These are phyloP conservation scores for Micractinium sp. DNA, from an alignment of 139 green algal species.

Conservation along the genomic window DNA sequence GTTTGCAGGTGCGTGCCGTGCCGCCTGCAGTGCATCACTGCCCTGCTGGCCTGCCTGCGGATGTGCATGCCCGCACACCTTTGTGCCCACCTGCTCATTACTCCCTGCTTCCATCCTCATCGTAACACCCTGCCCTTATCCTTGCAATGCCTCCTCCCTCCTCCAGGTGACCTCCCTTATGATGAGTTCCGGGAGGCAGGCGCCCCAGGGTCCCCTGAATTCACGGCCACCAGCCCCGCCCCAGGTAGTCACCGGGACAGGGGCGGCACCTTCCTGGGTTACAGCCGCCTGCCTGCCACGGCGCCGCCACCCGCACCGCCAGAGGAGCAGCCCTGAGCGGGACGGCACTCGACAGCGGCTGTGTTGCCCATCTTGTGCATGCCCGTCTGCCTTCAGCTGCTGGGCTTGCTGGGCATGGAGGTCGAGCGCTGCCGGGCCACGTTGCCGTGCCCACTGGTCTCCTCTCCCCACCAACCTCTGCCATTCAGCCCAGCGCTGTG, in stretches of 20 bases:
- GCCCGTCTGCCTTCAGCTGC: too few species aligned
- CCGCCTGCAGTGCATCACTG: neutral
- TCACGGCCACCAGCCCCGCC: conserved; percentile 7
- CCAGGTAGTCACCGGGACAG: neutral
- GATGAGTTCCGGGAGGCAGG: neutral
- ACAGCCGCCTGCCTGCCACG: neutral
- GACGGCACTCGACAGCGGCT: neutral
- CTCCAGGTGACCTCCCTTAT: conserved; percentile 13
- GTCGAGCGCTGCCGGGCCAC: too few species aligned
- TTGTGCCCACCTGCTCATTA: neutral
- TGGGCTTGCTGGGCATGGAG: too few species aligned
- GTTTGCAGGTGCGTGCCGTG: neutral
- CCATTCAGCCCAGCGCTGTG: too few species aligned
- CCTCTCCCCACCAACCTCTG: too few species aligned
- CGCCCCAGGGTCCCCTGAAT: neutral
- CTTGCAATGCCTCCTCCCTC: neutral
- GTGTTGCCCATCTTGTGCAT: too few species aligned
- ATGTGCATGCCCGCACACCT: neutral
- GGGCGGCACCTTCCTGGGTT: neutral
- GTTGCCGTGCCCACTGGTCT: too few species aligned
- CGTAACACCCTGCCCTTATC: neutral
- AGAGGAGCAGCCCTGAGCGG: neutral
- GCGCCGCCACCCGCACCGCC: neutral
- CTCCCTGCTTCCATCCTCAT: too few species aligned
- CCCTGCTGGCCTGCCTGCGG: neutral